phyloP scores from a whole-genome alignment of 1,284 basidiomycete species.

The Pseudomicrostroma phylloplanum region DNA sequence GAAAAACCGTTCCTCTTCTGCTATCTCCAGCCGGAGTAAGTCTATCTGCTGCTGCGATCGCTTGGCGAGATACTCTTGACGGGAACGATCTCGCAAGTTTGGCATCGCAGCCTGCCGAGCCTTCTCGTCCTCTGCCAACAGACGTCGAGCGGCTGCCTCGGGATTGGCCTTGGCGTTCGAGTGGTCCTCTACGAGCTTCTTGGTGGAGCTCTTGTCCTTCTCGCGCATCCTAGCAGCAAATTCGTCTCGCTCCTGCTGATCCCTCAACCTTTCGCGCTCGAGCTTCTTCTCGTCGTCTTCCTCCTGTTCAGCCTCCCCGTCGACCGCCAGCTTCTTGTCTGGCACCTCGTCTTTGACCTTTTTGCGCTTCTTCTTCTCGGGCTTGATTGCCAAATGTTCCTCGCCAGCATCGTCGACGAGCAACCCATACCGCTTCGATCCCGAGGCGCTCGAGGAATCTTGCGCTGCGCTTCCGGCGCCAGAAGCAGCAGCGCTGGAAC shows the following conservation, averaged over 20 bases:
- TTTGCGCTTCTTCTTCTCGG: constrained; percentile 55
- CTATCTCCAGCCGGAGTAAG: constrained; percentile 74
- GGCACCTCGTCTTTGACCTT: constrained; percentile 56
- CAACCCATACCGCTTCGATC: constrained; percentile 38
- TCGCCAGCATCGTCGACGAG: constrained; percentile 28
- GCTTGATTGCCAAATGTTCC: constrained; percentile 36
- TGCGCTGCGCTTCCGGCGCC: constrained; percentile 60
- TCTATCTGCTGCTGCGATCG: constrained; percentile 94
- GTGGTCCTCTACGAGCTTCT: constrained; percentile 85
- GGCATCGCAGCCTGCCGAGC: constrained; percentile 34
- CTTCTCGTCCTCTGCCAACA: constrained; percentile 57
- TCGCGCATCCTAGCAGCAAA: constrained; percentile 81
- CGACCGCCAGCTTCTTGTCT: constrained; percentile 1
- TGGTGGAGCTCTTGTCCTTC: constrained; percentile 76
- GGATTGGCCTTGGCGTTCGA: constrained; percentile 59
- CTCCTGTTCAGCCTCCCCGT: constrained; percentile 29
- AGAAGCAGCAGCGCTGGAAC: constrained; percentile 62
- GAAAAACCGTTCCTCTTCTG: constrained; percentile 46
- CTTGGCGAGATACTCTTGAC: constrained; percentile 92
- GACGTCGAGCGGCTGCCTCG: constrained; percentile 72
- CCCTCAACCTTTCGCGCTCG: constrained; percentile 71
- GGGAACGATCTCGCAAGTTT: constrained; percentile 38
- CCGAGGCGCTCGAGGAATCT: constrained; percentile 29
- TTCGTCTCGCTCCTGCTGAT: constrained; percentile 80
- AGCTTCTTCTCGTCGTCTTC: constrained; percentile 62